Evolutionary conservation across 805 yeast species (phyloP), one percentile per base, ranked within the genome.

Genomic region (Candida nonsorbophila): DNA sequence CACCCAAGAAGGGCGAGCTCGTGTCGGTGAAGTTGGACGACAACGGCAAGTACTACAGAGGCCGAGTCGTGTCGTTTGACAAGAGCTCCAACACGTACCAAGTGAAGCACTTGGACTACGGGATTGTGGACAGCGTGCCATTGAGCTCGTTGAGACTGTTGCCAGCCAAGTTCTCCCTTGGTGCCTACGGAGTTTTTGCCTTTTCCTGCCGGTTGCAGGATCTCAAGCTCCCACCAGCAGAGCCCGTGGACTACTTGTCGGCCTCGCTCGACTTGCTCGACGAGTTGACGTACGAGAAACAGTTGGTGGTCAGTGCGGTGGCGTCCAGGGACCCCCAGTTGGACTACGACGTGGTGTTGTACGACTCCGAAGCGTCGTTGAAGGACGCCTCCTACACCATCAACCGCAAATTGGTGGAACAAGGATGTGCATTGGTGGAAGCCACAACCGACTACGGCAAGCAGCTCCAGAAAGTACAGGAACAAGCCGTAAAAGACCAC

Each of bases 91-190:
- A 53, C 32, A 52, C 53, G 30, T 73, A 54, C 44, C 69, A 67
- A 30, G 77, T 80, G 17, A 68, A 68, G 41, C 76, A 77, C 35
- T 52, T 79, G 26, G 88, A 80, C 48, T 74, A 71, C 36, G 87
- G 87, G 18, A 70, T 67, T 27, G 47, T 56, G 21, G 78, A 71
- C 42, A 44, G 48, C 17, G 74, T 76, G 7, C 37, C 68, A 8
- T 44, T 62, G 22, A 36, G 60, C 1, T 56, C 71, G 12, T 55
- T 81, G 37, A 56, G 80, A 35, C 58, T 61, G 3, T 61, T 81
- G 30, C 81, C 86, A 10, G 31, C 63, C 19, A 68, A 69, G 43
- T 77, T 68, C 47, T 54, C 58, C 4, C 30, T 54, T 16, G 33
- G 56, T 6, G 41, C 53, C 1, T 51, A 53, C 25, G 71, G 77